Evolutionary conservation across 2,329 filamentous ascomycete genomes (phyloP), one percentile per base, ranked within the genome.

Genomic region (Salinomyces thailandicus): DNA sequence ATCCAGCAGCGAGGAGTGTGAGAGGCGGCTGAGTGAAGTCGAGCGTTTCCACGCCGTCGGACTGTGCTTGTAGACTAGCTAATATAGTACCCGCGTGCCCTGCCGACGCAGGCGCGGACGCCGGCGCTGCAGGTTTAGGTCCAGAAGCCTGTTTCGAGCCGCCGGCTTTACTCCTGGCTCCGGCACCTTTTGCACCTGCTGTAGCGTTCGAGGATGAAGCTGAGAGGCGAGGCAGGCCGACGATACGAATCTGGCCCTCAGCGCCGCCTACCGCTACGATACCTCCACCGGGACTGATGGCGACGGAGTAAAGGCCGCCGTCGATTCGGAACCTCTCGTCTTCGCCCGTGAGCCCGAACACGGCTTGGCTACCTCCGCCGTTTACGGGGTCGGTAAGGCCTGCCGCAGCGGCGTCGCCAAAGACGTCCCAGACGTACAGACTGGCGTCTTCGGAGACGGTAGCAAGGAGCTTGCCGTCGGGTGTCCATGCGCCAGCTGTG

Each of bases 261-360:
- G 85, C 87, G 42, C 91, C 91, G 38, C 91, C 91, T 1, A 85
- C 84, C 0, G 85, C 89, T 1, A 86, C 77, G 45, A 93, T 81
- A 0, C 80, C 68, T 26, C 85, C 82, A 12, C 75, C 77, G 0
- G 87, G 86, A 5, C 89, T 81, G 46, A 95, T 68, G 13, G 84
- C 85, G 22, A 95, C 75, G 26, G 81, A 85, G 71, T 86, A 96
- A 1, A 98, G 69, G 1, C 91, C 91, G 16, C 89, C 91, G 40
- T 94, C 84, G 33, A 96, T 82, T 19, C 76, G 78, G 64, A 98
- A 98, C 31, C 91, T 79, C 66, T 93, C 84, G 62, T 98, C 91
- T 11, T 76, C 71, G 0, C 72, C 73, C 2, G 83, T 94, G 31
- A 95, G 69, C 0, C 77, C 78, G 5, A 96, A 75, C 9, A 87